Evolutionary conservation across 2,329 filamentous ascomycete species (phyloP).

Genomic region (Plectosphaerella cucumerina): DNA sequence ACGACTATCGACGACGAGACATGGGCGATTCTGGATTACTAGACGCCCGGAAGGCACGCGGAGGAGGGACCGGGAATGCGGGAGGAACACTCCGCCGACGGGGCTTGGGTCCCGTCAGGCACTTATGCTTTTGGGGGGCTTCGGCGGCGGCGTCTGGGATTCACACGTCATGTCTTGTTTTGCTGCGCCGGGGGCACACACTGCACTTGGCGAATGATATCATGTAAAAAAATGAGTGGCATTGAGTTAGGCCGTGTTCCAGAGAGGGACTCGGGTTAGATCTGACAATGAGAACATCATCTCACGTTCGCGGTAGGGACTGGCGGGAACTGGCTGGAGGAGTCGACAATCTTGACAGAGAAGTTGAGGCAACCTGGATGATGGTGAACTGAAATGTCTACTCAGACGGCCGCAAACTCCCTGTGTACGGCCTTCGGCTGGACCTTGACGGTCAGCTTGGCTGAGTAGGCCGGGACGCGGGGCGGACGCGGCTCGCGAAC

Average conservation of each 20-base stretch:
- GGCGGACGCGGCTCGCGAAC: slow-evolving; percentile 61
- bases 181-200: not conserved
- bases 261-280: not conserved
- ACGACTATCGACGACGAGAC: slow-evolving; percentile 91
- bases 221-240: not conserved
- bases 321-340: not conserved
- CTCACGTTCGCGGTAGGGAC: slow-evolving; percentile 1
- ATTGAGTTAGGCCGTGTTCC: not conserved
- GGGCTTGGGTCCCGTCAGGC: not conserved
- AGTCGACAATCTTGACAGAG: no score
- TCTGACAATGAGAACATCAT: not conserved
- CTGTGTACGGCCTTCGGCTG: slow-evolving; percentile 25
- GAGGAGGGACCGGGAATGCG: not conserved
- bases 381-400: not conserved
- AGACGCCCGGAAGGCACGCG: slow-evolving; percentile 13
- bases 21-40: slow-evolving; percentile 77
- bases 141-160: not conserved
- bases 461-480: slow-evolving; percentile 20
- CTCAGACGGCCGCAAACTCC: slow-evolving; percentile 4
- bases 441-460: slow-evolving; percentile 27
- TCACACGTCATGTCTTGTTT: not conserved
- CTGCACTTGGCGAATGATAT: not conserved
- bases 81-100: not conserved
- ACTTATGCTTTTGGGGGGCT: not conserved
- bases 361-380: not conserved